Evolutionary conservation across 805 yeast genomes (phyloP).

Genomic region (Komagataella mondaviorum): DNA sequence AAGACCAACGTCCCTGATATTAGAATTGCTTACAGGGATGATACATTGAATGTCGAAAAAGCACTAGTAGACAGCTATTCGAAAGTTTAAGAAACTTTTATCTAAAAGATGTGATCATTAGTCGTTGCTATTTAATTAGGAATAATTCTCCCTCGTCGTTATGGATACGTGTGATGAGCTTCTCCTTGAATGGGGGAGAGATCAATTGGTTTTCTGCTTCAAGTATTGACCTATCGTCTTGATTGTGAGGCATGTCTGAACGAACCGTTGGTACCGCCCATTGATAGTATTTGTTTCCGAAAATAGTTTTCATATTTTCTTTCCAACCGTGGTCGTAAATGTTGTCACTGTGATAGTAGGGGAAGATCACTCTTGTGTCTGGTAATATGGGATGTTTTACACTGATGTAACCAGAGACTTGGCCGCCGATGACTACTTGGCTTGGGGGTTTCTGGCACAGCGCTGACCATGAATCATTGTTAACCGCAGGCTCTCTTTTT

Average conservation of each 20-base stretch:
- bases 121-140: not conserved
- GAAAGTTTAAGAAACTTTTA: constrained; percentile 3
- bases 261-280: not conserved
- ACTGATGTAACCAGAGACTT: constrained; percentile 24
- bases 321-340: not conserved
- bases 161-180: not conserved
- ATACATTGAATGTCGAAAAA: constrained; percentile 60
- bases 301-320: not conserved
- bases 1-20: constrained; percentile 93
- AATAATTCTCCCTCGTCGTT: not conserved
- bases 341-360: not conserved
- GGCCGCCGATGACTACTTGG: not conserved
- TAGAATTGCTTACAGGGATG: constrained; percentile 72
- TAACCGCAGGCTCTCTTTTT: constrained; percentile 4
- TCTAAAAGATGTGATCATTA: not conserved
- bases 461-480: not conserved
- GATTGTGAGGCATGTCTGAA: not conserved
- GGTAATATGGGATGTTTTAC: constrained; percentile 19
- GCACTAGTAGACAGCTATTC: constrained; percentile 55
- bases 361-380: constrained; percentile 22
- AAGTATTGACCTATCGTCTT: not conserved
- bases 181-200: not conserved
- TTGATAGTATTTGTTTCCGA: not conserved
- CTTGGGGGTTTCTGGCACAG: not conserved
- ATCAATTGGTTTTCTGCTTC: not conserved